Conservation (phyloP, 2,329 filamentous ascomycete genomes). For the Periconia sp. region DNA sequence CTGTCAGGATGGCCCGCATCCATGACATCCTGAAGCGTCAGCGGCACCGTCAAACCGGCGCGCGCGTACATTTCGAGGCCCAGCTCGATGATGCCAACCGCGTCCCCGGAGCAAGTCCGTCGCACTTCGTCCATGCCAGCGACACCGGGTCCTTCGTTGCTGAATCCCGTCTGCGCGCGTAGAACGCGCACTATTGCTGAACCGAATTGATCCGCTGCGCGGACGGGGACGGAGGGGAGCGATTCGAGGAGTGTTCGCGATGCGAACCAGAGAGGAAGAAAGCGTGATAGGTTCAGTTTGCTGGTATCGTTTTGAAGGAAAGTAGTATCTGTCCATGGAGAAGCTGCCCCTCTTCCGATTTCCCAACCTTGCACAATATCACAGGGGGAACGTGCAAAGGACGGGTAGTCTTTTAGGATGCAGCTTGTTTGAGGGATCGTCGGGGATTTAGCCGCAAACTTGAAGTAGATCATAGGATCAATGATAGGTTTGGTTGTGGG, state of each 20-base stretch:
- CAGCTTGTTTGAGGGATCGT: not conserved
- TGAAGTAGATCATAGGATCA: constrained; percentile 20
- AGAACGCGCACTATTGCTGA: constrained; percentile 44
- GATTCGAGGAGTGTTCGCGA: constrained; percentile 42
- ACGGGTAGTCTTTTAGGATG: constrained; percentile 13
- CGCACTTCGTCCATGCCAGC: constrained; percentile 46
- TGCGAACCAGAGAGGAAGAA: constrained; percentile 45
- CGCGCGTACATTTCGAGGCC: constrained; percentile 31
- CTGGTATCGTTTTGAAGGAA: not conserved
- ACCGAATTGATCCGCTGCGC: constrained; percentile 32
- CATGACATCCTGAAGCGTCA: constrained; percentile 27
- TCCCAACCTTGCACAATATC: not conserved
- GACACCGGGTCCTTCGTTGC: constrained; percentile 36
- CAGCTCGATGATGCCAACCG: constrained; percentile 36
- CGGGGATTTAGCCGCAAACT: constrained; percentile 16
- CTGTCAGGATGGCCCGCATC: constrained; percentile 39
- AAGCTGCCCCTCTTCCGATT: no score
- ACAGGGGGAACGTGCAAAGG: not conserved
- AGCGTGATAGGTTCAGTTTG: constrained; percentile 9
- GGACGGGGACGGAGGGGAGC: constrained; percentile 40
- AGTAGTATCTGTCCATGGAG: no score
- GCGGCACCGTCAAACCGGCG: constrained; percentile 14
- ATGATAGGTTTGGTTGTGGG: not conserved
- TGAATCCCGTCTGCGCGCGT: constrained; percentile 45
- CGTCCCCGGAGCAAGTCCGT: constrained; percentile 20